phyloP scores from a whole-genome alignment of 305 asterid species.

The Fraxinus angustifolia region DNA sequence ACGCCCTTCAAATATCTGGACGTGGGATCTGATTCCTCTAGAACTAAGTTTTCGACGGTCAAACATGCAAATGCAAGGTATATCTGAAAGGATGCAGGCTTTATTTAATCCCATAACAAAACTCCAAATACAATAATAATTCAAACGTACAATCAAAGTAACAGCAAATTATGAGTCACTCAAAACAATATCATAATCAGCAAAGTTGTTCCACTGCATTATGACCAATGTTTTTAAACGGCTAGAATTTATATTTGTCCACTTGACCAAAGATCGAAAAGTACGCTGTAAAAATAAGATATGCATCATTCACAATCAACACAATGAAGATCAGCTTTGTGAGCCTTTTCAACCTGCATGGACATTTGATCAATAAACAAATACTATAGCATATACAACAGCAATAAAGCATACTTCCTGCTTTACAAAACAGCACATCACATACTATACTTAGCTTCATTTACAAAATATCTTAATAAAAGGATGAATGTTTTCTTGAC shows the following conservation, averaged over 20 bases:
- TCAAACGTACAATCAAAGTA: neutral
- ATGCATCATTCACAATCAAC: conserved; percentile 77
- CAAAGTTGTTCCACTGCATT: neutral
- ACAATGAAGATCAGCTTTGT: conserved; percentile 49
- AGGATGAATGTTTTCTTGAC: neutral
- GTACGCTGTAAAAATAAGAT: conserved; percentile 85
- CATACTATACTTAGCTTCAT: neutral
- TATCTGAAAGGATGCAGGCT: conserved; percentile 43
- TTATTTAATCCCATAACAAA: neutral
- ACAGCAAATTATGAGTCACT: neutral
- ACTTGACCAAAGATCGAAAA: neutral
- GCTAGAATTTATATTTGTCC: neutral
- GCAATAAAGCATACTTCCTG: neutral
- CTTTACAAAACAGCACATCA: neutral
- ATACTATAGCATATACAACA: conserved; percentile 20
- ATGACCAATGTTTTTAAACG: neutral
- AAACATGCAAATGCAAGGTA: conserved; percentile 74
- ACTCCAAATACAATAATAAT: neutral
- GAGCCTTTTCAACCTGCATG: no score
- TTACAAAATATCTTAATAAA: no score
- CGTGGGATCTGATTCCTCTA: conserved; percentile 75
- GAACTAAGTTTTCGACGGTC: conserved; percentile 85
- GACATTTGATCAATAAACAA: no score
- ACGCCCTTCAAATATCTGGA: conserved; percentile 75
- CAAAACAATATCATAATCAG: neutral